A percentile compares a stretch with the other conserved stretches of the same genome.
Conservation (phyloP, 352 stramenopile genomes). For the Globisporangium okanoganense region DNA sequence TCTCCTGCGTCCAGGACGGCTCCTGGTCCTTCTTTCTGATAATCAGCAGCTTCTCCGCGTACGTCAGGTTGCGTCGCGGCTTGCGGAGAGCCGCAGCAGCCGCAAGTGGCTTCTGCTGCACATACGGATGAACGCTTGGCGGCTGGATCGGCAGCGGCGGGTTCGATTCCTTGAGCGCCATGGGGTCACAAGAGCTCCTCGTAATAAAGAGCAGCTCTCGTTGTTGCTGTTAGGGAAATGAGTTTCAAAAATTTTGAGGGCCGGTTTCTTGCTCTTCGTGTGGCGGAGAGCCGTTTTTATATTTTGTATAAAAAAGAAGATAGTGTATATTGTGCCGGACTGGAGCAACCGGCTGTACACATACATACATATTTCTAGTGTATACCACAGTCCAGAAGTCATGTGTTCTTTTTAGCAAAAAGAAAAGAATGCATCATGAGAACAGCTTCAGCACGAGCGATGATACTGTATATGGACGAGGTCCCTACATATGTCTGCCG, state of each 20-base stretch:
- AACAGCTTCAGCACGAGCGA: too few species aligned
- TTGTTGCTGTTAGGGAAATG: background rate
- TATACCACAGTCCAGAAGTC: too few species aligned
- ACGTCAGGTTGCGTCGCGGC: slow-evolving; percentile 51
- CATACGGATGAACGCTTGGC: too few species aligned
- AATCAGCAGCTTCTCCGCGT: slow-evolving; percentile 55
- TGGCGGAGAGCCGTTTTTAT: slow-evolving; percentile 6
- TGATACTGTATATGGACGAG: too few species aligned
- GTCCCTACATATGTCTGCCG: too few species aligned
- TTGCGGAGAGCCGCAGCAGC: background rate
- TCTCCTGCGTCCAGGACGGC: slow-evolving; percentile 47
- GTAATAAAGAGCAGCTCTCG: too few species aligned
- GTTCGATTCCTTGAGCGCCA: slow-evolving; percentile 3
- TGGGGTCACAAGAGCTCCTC: background rate
- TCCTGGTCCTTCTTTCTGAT: slow-evolving; percentile 53
- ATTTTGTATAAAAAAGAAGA: slow-evolving; percentile 15
- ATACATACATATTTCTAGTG: too few species aligned
- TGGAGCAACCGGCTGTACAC: too few species aligned
- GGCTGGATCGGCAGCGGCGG: background rate
- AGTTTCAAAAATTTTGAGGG: slow-evolving; percentile 6
- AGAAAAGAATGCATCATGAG: too few species aligned
- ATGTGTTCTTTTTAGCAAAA: too few species aligned
- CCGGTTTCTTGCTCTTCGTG: too few species aligned
- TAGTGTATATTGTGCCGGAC: too few species aligned
- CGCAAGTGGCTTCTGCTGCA: background rate